Percentiles rank a stretch among this genome's conserved stretches.
Evolutionary conservation across 2,329 filamentous ascomycete genomes (phyloP).

Genomic region (Penicillium sp.): DNA sequence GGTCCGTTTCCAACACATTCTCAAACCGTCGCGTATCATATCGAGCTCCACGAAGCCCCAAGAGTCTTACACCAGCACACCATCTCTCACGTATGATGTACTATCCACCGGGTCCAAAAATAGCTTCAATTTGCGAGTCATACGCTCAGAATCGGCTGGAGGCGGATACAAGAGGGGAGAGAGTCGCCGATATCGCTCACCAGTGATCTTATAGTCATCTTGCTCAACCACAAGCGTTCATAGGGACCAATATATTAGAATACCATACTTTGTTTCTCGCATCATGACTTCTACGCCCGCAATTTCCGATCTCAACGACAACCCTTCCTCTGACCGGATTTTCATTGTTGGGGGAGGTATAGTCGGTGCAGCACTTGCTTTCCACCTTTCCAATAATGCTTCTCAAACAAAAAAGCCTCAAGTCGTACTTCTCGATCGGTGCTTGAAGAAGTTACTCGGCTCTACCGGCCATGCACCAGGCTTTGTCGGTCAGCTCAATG

Average conservation of each 20-base stretch:
- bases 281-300: constrained; percentile 3
- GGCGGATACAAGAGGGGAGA: not conserved
- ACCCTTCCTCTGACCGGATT: constrained; percentile 6
- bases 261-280: not conserved
- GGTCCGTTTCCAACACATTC: too few relatives aligned
- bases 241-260: not conserved
- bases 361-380: constrained; percentile 36
- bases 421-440: constrained; percentile 30
- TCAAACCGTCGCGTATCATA: not conserved
- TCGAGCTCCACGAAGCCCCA: not conserved
- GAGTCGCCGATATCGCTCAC: not conserved
- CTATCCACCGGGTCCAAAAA: not conserved
- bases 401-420: constrained; percentile 19
- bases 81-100: too few relatives aligned
- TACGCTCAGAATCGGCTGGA: not conserved
- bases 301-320: constrained; percentile 6
- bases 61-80: not conserved
- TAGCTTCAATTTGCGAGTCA: not conserved
- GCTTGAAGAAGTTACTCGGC: constrained; percentile 24
- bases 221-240: not conserved
- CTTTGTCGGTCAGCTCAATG: constrained; percentile 39
- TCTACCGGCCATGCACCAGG: constrained; percentile 39
- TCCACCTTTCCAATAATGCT: constrained; percentile 32
- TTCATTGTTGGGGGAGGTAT: constrained; percentile 36
- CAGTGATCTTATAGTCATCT: not conserved